Percentiles rank a stretch among this genome's conserved stretches.
Evolutionary conservation across 2,329 filamentous ascomycete genomes (phyloP).

Genomic region (Verticillium longisporum): DNA sequence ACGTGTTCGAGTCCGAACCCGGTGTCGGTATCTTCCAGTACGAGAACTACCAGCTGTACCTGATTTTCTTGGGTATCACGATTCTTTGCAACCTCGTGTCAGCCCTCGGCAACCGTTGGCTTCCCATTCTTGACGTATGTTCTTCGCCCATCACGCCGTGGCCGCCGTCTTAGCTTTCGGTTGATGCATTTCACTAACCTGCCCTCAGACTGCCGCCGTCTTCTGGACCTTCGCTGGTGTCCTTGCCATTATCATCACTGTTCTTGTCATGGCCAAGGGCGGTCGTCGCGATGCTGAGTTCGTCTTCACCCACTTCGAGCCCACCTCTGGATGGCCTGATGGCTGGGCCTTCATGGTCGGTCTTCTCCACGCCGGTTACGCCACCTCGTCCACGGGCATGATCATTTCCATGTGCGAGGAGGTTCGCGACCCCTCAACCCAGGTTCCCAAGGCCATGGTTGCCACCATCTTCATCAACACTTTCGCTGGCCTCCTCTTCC

Average conservation of each 20-base stretch:
- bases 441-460: slow-evolving; percentile 70
- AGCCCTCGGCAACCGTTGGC: slow-evolving; percentile 57
- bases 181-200: background rate
- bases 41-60: slow-evolving; percentile 58
- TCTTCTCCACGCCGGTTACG: slow-evolving; percentile 65
- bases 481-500: slow-evolving; percentile 58
- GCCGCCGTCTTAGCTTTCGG: slow-evolving; percentile 13
- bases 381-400: slow-evolving; percentile 72
- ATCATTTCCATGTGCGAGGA: slow-evolving; percentile 76
- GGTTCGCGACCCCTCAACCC: slow-evolving; percentile 56
- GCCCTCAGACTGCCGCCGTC: slow-evolving; percentile 57
- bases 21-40: slow-evolving; percentile 37
- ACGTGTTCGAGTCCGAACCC: slow-evolving; percentile 42
- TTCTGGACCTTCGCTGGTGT: slow-evolving; percentile 70
- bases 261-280: slow-evolving; percentile 60
- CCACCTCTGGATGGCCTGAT: slow-evolving; percentile 59
- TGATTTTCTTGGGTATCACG: slow-evolving; percentile 66
- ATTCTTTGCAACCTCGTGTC: slow-evolving; percentile 59
- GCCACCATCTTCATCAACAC: slow-evolving; percentile 61
- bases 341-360: slow-evolving; percentile 72
- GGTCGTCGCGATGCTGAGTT: slow-evolving; percentile 57
- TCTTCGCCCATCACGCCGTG: slow-evolving; percentile 1
- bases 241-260: slow-evolving; percentile 55
- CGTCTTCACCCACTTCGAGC: slow-evolving; percentile 64
- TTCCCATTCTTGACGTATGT: slow-evolving; percentile 64